Base-by-base conservation (phyloP, 305 asterid species). In the Fraxinus floribunda region DNA sequence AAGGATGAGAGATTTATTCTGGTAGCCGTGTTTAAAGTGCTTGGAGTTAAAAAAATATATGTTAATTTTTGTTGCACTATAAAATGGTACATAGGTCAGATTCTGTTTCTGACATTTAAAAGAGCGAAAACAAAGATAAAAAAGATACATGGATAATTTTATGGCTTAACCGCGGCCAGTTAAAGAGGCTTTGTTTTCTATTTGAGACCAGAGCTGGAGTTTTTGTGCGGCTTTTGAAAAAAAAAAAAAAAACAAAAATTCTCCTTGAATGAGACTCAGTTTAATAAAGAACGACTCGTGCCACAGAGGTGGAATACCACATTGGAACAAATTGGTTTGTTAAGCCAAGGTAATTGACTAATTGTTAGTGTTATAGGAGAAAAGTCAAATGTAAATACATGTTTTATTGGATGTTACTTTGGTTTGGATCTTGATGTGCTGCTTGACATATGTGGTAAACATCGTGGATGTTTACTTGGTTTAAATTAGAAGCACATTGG, bases 311-410 rank as follows among this genome's bases (percentile, higher is more conserved):
- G 39, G 75, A 79, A 68, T 81, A 11, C 20, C 39, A 15, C 41
- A 26, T 83, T 76, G 70, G 78, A 81, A 34, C 55, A 7, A 35
- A 46, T 62, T 76, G 55, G 22, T 52, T 78, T 24, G 11, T 46
- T 79, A 34, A 44, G 79, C 32, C 30, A 7, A 30, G 16, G 72
- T 8, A 64, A 64, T 24, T 68, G n/a, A 46, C 57, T 4, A 46
- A 46, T 46, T 46, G 18, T 68, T 68, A 68, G 38, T 68, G n/a
- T 10, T 68, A 26, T 26, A 3, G 76, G 81, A 75, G 18, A 75
- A 34, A 82, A 30, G 76, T 66, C 44, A 55, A 79, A 20, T 30
- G 52, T 26, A 5, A 24, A 70, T 10, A 39, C 16, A 22, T 3
- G 73, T 64, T 24, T 38, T 34, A 22, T 34, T 26, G 68, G 52